Evolutionary conservation across 1,284 basidiomycete species (phyloP), one percentile per base, ranked within the genome.

Genomic region (Trichosporon sp.): DNA sequence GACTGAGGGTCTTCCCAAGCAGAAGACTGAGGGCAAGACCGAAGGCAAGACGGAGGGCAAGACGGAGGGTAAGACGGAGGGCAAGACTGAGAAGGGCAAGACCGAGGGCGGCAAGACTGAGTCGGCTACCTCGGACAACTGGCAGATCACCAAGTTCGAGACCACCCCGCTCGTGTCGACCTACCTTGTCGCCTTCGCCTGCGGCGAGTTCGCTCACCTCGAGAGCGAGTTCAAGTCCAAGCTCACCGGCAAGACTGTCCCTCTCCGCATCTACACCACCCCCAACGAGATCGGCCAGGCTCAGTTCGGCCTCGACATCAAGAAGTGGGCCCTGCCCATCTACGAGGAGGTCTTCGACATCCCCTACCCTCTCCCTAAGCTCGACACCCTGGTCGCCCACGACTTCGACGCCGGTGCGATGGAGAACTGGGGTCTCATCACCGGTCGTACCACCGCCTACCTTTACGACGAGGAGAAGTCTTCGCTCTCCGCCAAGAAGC

Each of bases 351-450:
- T 95, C 65, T 96, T 96, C 77, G 90, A 93, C 75, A 89, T 96
- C 73, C 92, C 91, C 72, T 97, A 91, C 81, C 93, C 95, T 25
- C 86, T 98, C 62, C 93, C 95, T 18, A 98, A 98, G 85, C 87
- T 96, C 62, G 94, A 97, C 79, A 95, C 93, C 1, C 86, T 95
- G 13, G 85, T 82, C 87, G 92, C 88, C 6, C 88, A 88, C 70
- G 93, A 96, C 81, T 96, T 96, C 75, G 94, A 96, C 80, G 90
- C 91, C 35, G 93, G 92, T 65, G 94, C 93, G 2, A 96, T 95
- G 94, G 94, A 98, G 85, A 97, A 97, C 81, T 95, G 92, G 89
- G 93, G 95, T 68, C 85, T 98, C 69, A 97, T 98, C 78, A 97
- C 92, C 9, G 95, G 94, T 29, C 87, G 95, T 64, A 95, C 93